Evolutionary conservation across 768 basidiomycete species (phyloP), one percentile per base, ranked within the genome.

Genomic region (Lactarius tabidus): DNA sequence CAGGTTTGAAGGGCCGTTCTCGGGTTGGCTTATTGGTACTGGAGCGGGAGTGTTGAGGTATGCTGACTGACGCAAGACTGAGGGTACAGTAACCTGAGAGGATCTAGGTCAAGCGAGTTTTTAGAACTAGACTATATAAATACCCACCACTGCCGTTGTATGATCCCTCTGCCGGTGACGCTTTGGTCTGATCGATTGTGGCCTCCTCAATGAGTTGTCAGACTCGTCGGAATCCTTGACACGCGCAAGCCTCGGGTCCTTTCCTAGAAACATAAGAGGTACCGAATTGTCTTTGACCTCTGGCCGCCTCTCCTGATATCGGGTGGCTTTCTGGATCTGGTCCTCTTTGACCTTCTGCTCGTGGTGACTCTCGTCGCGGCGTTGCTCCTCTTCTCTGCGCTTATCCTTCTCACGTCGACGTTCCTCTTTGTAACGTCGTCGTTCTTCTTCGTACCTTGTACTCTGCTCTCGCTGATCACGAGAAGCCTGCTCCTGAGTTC

Each of bases 141-240:
- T 62, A 35, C 65, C 15, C 39, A 66, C 65, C 51, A 48, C 38
- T 18, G 33, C 36, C 7, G 38, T 18, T 1, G 57, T 26, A 41
- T 59, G 61, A 36, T 66, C 65, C 41, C 62, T 66, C 26, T 61
- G 48, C 38, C 60, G 43, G 45, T 60, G 69, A 63, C 69, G 70
- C 45, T 54, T 66, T 20, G 59, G 60, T 43, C 59, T 58, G 28
- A 63, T 55, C 10, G 66, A 59, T 10, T 28, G 63, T 36, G 43
- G 57, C 55, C 55, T 70, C 59, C 41, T 62, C 55, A 65, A 9
- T 8, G 69, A 70, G 33, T 70, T 70, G 51, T 70, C 69, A 12
- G 69, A 70, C 15, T 70, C 69, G 31, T 70, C 69, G 1, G 69
- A 70, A 36, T 70, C 69, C 35, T 69, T 70, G 57, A 69, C 57